Conservation (phyloP, 2,329 filamentous ascomycete genomes). For the Dactylellina drechsleri region DNA sequence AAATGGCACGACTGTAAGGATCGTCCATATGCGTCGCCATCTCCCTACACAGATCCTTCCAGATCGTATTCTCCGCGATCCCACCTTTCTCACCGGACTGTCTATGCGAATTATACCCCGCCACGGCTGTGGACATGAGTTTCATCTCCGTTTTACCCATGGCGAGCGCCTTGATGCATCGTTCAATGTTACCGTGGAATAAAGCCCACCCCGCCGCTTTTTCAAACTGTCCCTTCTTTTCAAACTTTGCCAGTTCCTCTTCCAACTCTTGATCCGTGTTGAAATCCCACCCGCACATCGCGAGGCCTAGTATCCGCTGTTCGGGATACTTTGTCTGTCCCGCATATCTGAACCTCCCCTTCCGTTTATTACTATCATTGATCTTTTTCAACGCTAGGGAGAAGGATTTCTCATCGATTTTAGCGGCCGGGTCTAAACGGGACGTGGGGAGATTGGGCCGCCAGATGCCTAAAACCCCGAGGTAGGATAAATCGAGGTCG, state of each 20-base stretch:
- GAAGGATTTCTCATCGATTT: slow-evolving; percentile 56
- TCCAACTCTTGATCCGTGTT: slow-evolving; percentile 66
- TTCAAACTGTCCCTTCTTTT: slow-evolving; percentile 69
- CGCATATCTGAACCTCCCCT: slow-evolving; percentile 71
- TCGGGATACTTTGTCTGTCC: slow-evolving; percentile 74
- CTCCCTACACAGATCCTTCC: slow-evolving; percentile 67
- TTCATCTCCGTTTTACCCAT: slow-evolving; percentile 58
- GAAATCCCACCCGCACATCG: slow-evolving; percentile 76
- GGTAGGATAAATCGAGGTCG: slow-evolving; percentile 76
- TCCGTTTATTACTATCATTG: slow-evolving; percentile 71
- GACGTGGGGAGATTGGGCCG: slow-evolving; percentile 57
- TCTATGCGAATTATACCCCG: slow-evolving; percentile 58
- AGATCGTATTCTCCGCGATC: slow-evolving; percentile 64
- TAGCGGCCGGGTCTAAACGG: slow-evolving; percentile 56
- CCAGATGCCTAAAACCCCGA: slow-evolving; percentile 80
- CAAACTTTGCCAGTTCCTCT: slow-evolving; percentile 64
- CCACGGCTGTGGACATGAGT: slow-evolving; percentile 59
- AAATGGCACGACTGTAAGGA: slow-evolving; percentile 81
- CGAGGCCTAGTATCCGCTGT: slow-evolving; percentile 78
- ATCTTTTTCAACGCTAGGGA: slow-evolving; percentile 64
- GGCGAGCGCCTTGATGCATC: slow-evolving; percentile 57
- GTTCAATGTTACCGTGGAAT: slow-evolving; percentile 72
- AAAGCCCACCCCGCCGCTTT: slow-evolving; percentile 80
- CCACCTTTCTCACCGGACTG: slow-evolving; percentile 47
- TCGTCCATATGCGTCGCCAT: slow-evolving; percentile 73